A percentile compares a stretch with the other conserved stretches of the same genome.
phyloP scores from a whole-genome alignment of 1,284 basidiomycete species.

The Laetiporus sulphureus region DNA sequence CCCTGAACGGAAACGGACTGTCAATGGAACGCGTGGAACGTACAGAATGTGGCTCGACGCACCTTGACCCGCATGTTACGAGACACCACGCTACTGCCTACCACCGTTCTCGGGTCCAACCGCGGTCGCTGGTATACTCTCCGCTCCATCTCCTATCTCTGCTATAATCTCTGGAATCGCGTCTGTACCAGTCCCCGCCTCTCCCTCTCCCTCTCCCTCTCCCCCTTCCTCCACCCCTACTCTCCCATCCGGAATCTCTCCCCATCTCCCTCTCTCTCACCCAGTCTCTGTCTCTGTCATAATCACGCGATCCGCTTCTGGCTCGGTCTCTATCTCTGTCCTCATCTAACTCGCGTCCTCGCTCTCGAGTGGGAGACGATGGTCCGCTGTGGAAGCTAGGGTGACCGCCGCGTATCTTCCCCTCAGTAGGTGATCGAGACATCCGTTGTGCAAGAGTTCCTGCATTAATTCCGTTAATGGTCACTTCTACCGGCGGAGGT shows the following conservation, averaged over 20 bases:
- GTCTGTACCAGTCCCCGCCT: constrained; percentile 1
- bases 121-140: too few relatives aligned
- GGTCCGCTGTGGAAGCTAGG: neutral
- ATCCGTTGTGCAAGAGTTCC: neutral
- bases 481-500: neutral
- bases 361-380: neutral
- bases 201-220: neutral
- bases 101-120: too few relatives aligned
- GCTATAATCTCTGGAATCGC: too few relatives aligned
- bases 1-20: too few relatives aligned
- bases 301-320: neutral
- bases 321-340: constrained; percentile 2
- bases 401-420: neutral
- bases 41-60: too few relatives aligned
- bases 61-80: too few relatives aligned
- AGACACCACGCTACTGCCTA: too few relatives aligned
- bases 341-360: neutral
- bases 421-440: neutral
- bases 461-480: neutral
- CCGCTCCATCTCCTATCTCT: too few relatives aligned
- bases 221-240: neutral
- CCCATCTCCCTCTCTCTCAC: neutral
- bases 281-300: neutral
- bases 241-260: neutral
- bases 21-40: too few relatives aligned